Evolutionary conservation across 192 early-diverging fungal genomes (phyloP).

Genomic region (Podila epicladia): DNA sequence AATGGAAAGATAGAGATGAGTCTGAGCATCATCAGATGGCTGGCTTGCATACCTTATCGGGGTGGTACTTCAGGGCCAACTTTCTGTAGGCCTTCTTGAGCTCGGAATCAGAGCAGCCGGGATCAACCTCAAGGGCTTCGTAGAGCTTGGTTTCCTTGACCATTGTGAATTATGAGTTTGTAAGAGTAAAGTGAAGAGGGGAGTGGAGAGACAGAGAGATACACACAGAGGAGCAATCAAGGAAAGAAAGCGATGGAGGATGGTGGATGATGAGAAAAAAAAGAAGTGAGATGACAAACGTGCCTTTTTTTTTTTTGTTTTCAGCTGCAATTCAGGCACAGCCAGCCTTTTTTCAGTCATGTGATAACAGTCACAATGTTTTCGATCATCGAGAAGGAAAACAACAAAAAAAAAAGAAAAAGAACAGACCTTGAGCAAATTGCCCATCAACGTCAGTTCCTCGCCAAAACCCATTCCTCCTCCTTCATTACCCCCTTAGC

Average conservation of each 20-base stretch:
- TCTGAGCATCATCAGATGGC: not conserved
- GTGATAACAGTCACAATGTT: constrained; percentile 6
- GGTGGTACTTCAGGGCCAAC: constrained; percentile 91
- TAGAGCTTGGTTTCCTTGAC: constrained; percentile 90
- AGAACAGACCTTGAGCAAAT: not conserved
- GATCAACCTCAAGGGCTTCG: constrained; percentile 86
- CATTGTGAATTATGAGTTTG: constrained; percentile 41
- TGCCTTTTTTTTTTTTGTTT: not conserved
- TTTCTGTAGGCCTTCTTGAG: constrained; percentile 99
- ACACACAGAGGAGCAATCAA: not conserved
- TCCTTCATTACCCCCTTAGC: not conserved
- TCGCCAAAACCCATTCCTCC: not conserved
- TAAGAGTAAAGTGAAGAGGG: not conserved
- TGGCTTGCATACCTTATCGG: constrained; percentile 75
- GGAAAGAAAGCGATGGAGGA: constrained; percentile 3
- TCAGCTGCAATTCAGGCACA: not conserved
- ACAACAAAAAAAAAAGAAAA: constrained; percentile 24
- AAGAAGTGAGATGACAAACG: not conserved
- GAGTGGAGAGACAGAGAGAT: not conserved
- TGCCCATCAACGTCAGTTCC: not conserved
- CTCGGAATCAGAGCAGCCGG: constrained; percentile 79
- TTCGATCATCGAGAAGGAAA: constrained; percentile 4
- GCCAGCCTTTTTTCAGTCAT: not conserved
- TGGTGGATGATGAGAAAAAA: constrained; percentile 9
- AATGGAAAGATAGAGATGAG: not conserved